Conservation (phyloP, 768 basidiomycete genomes). For the Russula olivacea region DNA sequence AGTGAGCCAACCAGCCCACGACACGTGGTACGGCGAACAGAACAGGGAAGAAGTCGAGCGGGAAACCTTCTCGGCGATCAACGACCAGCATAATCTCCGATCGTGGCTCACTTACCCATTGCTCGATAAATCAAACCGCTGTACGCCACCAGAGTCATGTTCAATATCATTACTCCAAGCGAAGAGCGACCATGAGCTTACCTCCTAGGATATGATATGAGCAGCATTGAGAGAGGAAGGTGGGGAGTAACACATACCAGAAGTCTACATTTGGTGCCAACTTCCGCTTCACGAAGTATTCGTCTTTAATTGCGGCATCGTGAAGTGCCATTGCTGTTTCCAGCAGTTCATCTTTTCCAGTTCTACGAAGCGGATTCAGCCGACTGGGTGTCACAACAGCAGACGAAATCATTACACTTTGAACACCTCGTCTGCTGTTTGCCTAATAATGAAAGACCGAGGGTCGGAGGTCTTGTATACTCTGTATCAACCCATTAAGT, state of each 20-base stretch:
- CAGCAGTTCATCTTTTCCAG: slow-evolving; percentile 77
- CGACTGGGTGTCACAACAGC: not conserved
- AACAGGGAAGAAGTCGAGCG: slow-evolving; percentile 91
- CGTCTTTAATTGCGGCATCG: slow-evolving; percentile 84
- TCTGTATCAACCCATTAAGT: slow-evolving; percentile 28
- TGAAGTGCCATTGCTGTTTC: slow-evolving; percentile 88
- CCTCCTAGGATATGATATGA: slow-evolving; percentile 42
- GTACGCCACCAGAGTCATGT: not conserved
- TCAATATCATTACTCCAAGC: not conserved
- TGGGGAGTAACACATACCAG: slow-evolving; percentile 47
- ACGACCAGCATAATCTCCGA: slow-evolving; percentile 11
- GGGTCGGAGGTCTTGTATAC: slow-evolving; percentile 88
- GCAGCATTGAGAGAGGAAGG: not conserved
- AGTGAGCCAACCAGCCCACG: slow-evolving; percentile 90
- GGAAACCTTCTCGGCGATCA: slow-evolving; percentile 59
- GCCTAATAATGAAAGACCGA: slow-evolving; percentile 83
- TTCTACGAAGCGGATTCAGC: slow-evolving; percentile 40
- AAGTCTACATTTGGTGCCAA: slow-evolving; percentile 91
- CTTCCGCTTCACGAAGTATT: slow-evolving; percentile 77
- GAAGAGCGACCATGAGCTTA: slow-evolving; percentile 23
- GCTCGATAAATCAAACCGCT: slow-evolving; percentile 88
- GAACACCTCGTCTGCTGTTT: slow-evolving; percentile 90
- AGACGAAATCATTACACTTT: slow-evolving; percentile 53
- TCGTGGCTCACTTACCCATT: slow-evolving; percentile 54
- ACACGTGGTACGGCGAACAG: slow-evolving; percentile 89